Evolutionary conservation across 345 rosid genomes (phyloP).

Genomic region (Salix viminalis): DNA sequence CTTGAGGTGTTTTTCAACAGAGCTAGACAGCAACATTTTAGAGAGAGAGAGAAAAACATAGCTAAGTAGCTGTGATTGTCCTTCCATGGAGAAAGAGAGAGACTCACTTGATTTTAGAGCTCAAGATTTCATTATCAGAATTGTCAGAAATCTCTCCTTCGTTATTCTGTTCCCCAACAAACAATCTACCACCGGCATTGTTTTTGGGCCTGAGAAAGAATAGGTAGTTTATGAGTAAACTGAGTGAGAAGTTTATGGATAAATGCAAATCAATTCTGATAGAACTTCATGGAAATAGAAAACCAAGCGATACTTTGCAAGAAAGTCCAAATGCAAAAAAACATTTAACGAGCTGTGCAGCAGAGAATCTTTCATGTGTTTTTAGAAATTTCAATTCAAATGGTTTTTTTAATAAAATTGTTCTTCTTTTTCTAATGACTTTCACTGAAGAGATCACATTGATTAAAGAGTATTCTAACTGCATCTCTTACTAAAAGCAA

Average conservation of each 20-base stretch:
- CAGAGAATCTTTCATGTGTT: not conserved
- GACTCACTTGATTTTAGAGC: constrained; percentile 10
- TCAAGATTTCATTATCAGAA: not conserved
- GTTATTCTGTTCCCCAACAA: not conserved
- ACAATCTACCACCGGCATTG: not conserved
- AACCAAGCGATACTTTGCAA: not conserved
- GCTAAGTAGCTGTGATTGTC: not conserved
- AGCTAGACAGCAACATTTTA: no score
- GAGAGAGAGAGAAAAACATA: no score
- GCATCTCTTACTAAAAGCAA: not conserved
- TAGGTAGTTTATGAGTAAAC: not conserved
- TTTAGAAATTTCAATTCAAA: not conserved
- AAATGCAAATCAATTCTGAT: no score
- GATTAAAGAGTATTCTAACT: no score
- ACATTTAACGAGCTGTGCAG: not conserved
- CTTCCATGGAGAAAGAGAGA: not conserved
- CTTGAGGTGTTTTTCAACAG: no score
- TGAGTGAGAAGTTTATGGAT: no score
- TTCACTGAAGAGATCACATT: no score
- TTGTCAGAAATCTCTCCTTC: not conserved
- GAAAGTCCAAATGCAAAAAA: not conserved
- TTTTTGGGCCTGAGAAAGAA: not conserved
- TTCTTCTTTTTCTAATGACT: not conserved
- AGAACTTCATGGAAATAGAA: no score
- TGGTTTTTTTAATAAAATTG: not conserved